Percentiles rank a stretch among this genome's conserved stretches.
These are phyloP conservation scores for Platanthera zijinensis DNA, from an alignment of 106 monocot species.

Conservation along the genomic window DNA sequence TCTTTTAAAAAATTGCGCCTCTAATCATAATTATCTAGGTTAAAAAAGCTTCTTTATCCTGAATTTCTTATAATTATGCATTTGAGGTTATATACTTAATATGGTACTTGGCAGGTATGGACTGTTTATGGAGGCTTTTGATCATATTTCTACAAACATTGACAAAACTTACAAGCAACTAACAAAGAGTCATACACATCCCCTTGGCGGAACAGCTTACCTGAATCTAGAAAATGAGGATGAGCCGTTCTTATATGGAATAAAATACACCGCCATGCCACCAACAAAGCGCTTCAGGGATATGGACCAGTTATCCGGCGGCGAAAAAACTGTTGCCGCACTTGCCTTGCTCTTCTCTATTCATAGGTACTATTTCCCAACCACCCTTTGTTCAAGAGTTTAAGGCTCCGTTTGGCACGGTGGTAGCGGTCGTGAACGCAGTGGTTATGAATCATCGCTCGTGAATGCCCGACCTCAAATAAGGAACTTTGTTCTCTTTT, in stretches of 20 bases:
- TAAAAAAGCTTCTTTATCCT: neutral
- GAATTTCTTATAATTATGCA: neutral
- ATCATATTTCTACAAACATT: slow-evolving; percentile 85
- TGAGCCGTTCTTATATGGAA: slow-evolving; percentile 93
- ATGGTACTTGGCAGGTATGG: slow-evolving; percentile 45
- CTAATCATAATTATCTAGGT: neutral
- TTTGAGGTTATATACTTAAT: neutral
- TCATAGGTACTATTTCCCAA: slow-evolving; percentile 57
- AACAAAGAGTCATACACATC: slow-evolving; percentile 93
- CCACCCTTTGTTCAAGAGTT: neutral
- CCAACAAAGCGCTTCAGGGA: slow-evolving; percentile 97
- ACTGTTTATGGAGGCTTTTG: slow-evolving; percentile 91
- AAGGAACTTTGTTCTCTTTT: too few relatives aligned
- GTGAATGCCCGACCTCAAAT: too few relatives aligned
- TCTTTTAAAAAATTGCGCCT: neutral
- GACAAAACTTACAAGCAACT: slow-evolving; percentile 96
- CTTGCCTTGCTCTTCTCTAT: slow-evolving; percentile 92
- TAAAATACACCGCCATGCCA: slow-evolving; percentile 99
- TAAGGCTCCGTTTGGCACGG: too few relatives aligned
- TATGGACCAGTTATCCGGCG: slow-evolving; percentile 98
- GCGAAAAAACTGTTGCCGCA: slow-evolving; percentile 98
- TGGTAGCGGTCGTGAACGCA: too few relatives aligned
- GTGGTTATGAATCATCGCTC: too few relatives aligned
- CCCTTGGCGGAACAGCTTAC: slow-evolving; percentile 93
- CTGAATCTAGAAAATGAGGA: slow-evolving; percentile 97